A percentile compares a stretch with the other conserved stretches of the same genome.
Evolutionary conservation across 169 alveolate species (phyloP).

Genomic region (Plasmodium inui): DNA sequence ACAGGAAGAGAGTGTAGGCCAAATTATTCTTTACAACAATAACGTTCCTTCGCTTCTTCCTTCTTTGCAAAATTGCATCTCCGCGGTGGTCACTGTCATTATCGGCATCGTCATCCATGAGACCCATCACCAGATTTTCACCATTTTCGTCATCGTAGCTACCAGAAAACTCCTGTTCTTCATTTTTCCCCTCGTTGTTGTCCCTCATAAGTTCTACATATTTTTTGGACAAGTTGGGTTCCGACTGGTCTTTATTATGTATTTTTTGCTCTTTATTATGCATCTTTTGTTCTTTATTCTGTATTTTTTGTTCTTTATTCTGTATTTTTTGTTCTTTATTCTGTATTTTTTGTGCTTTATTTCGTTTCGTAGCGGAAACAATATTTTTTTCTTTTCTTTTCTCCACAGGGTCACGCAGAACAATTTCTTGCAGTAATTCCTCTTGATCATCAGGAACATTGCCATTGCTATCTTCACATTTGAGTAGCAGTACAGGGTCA

Average conservation of each 20-base stretch:
- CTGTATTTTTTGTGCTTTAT: background rate
- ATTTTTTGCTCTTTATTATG: background rate
- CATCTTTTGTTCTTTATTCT: no score
- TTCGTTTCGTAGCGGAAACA: background rate
- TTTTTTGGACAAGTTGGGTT: slow-evolving; percentile 16
- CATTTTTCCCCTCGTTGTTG: background rate
- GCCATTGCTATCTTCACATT: background rate
- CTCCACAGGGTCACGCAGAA: background rate
- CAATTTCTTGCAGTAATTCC: slow-evolving; percentile 25
- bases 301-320: background rate
- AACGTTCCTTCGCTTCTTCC: slow-evolving; percentile 4
- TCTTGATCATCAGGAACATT: slow-evolving; percentile 7
- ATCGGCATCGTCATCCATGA: background rate
- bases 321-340: slow-evolving; percentile 11
- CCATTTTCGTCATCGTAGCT: background rate
- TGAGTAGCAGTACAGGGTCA: slow-evolving; percentile 41
- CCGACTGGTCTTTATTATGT: background rate
- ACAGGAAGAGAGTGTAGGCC: slow-evolving; percentile 80
- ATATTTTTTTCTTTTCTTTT: slow-evolving; percentile 14
- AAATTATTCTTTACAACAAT: slow-evolving; percentile 54
- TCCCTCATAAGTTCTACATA: slow-evolving; percentile 66
- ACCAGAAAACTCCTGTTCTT: background rate
- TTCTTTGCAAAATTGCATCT: background rate
- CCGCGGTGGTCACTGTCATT: background rate
- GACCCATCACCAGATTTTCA: background rate